Evolutionary conservation across 225 moss, liverwort and hornwort species (phyloP).

Genomic region (Pleurozium schreberi): DNA sequence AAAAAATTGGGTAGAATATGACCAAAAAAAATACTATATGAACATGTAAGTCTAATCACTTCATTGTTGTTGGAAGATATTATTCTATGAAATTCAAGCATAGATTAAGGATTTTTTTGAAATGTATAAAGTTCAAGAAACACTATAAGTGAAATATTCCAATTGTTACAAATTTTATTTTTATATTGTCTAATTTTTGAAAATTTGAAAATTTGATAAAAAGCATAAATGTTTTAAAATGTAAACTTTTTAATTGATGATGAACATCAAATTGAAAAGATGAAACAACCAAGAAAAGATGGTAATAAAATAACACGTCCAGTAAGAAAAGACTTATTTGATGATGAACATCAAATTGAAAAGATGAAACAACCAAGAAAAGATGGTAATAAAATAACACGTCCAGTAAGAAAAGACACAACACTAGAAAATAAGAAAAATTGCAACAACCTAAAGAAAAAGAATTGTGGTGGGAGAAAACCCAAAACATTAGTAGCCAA

Average conservation of each 20-base stretch:
- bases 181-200: no score
- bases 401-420: no score
- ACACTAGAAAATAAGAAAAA: no score
- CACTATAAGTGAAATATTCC: no score
- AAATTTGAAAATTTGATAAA: no score
- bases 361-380: no score
- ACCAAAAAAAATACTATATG: accelerated
- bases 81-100: accelerated
- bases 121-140: accelerated
- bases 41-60: not conserved
- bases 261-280: not conserved
- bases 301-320: not conserved
- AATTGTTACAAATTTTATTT: not conserved
- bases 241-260: not conserved
- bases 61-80: not conserved
- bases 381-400: no score
- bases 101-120: not conserved
- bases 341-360: no score
- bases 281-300: not conserved
- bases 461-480: accelerated
- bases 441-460: not conserved
- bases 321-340: no score
- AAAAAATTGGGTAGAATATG: not conserved
- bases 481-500: not conserved
- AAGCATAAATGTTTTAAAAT: accelerated